These are phyloP conservation scores for Aspergillus quadricinctus DNA, from an alignment of 2,329 filamentous ascomycete genomes.

Conservation along the genomic window DNA sequence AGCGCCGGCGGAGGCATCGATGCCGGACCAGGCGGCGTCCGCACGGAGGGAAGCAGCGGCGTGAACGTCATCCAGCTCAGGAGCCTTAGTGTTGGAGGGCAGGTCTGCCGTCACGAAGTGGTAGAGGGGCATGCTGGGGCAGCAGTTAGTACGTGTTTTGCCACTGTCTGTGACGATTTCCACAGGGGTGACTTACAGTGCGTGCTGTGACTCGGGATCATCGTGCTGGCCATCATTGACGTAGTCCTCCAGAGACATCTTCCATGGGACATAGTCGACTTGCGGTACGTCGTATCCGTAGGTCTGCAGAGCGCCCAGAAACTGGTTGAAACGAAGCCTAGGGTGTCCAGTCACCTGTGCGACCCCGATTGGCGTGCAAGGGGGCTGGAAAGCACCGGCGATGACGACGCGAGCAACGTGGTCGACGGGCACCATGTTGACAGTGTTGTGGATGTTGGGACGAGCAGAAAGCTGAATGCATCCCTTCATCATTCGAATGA, in stretches of 20 bases:
- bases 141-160: slow-evolving; percentile 1
- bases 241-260: slow-evolving; percentile 61
- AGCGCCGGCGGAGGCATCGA: slow-evolving; percentile 53
- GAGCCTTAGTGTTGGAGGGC: slow-evolving; percentile 65
- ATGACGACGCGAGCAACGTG: slow-evolving; percentile 79
- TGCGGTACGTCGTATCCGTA: slow-evolving; percentile 70
- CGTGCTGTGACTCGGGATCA: slow-evolving; percentile 60
- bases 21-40: slow-evolving; percentile 56
- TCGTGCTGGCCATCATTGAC: slow-evolving; percentile 56
- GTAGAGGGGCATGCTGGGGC: slow-evolving; percentile 60
- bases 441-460: slow-evolving; percentile 76
- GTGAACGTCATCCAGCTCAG: slow-evolving; percentile 70
- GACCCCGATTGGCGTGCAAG: slow-evolving; percentile 54
- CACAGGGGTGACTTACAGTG: slow-evolving; percentile 46
- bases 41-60: slow-evolving; percentile 60
- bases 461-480: slow-evolving; percentile 72
- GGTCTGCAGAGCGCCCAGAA: slow-evolving; percentile 62
- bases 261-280: slow-evolving; percentile 67
- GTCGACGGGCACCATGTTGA: slow-evolving; percentile 84
- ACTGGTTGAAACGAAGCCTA: slow-evolving; percentile 72
- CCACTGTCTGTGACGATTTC: background rate
- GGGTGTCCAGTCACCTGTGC: slow-evolving; percentile 78
- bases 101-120: slow-evolving; percentile 68
- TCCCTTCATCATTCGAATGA: slow-evolving; percentile 81
- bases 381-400: slow-evolving; percentile 64